Percentiles rank a stretch among this genome's conserved stretches.
Evolutionary conservation across 2,329 filamentous ascomycete species (phyloP).

Genomic region (Fusarium sp.): DNA sequence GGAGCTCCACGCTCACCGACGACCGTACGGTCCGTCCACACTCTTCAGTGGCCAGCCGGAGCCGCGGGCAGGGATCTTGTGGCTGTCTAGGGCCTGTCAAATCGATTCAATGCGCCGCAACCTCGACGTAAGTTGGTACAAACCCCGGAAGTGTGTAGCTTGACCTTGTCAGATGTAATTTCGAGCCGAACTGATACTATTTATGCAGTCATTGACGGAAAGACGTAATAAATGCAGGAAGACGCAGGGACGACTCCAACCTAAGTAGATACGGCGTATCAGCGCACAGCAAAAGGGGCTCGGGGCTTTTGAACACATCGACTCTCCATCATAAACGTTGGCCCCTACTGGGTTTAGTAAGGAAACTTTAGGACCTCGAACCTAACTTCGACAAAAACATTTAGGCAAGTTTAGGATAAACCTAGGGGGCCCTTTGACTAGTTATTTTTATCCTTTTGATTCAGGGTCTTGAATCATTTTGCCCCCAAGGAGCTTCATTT

Average conservation of each 20-base stretch:
- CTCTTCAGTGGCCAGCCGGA: conserved; percentile 33
- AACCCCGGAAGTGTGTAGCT: conserved; percentile 19
- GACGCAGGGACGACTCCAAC: conserved; percentile 22
- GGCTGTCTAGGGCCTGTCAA: conserved; percentile 22
- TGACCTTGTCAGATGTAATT: conserved; percentile 30
- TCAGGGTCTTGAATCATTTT: no score
- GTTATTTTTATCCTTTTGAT: neutral
- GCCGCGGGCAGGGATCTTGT: conserved; percentile 29
- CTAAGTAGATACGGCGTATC: conserved; percentile 26
- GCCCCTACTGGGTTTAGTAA: neutral
- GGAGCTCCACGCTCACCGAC: conserved; percentile 42
- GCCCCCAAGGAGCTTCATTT: no score
- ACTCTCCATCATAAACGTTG: conserved; percentile 4
- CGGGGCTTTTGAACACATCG: conserved; percentile 30
- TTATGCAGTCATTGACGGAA: conserved; percentile 30
- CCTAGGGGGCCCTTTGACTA: neutral
- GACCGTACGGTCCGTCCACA: conserved; percentile 34
- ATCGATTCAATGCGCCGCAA: conserved; percentile 27
- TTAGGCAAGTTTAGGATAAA: neutral
- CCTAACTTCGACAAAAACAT: neutral
- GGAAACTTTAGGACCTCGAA: neutral
- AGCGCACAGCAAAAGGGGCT: conserved; percentile 31
- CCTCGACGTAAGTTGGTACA: conserved; percentile 1
- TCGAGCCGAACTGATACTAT: conserved; percentile 26
- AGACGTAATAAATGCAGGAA: conserved; percentile 18